Evolutionary conservation across 352 stramenopile species (phyloP), one percentile per base, ranked within the genome.

Genomic region (Hyaloperonospora brassicae): DNA sequence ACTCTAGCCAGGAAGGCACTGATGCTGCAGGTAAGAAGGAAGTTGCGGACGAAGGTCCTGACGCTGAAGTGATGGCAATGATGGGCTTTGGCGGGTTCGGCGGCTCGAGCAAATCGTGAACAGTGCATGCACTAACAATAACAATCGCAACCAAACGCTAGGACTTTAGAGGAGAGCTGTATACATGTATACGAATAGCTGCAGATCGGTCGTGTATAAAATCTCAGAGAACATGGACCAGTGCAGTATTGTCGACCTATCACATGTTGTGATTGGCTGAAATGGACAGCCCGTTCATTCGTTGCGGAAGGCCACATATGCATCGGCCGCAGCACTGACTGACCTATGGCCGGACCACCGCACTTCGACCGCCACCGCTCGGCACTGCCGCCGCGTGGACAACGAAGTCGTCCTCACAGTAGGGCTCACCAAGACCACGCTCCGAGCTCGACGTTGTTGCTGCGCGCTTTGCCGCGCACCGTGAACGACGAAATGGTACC

Each of bases 41-140:
- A 50, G 42, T 25, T 50, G 42, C 14, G 39, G 53, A 67, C 14
- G 48, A 57, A 44, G 47, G 51, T 55, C 39, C 55, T 24, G 84
- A 95, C 24, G 78, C 79, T 5, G 83, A 79, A 31, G 95, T 97
- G 84, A 92, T 91, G 79, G 83, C 86, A 17, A 86, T 96, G 78
- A 97, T 97, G 88, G 87, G 87, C 27, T 96, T 97, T 50, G 73
- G 71, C 1, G 84, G 85, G 38, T 97, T 97, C 52, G 75, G 80
- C 23, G 73, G 80, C 31, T 89, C 80, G 8, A 95, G 91, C 39
- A 86, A 87, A 55, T 56, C 50, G 22, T 72, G 14, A 41, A 13
- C 11, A 22, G 6, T 12, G 12, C 12, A 23, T 2, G 23, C 17
- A 12, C 11, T 22, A 3, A 49, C 3, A 44, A 24, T 44, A 24